Conservation (phyloP, 192 early-diverging fungal genomes). For the Coemansia sp. region DNA sequence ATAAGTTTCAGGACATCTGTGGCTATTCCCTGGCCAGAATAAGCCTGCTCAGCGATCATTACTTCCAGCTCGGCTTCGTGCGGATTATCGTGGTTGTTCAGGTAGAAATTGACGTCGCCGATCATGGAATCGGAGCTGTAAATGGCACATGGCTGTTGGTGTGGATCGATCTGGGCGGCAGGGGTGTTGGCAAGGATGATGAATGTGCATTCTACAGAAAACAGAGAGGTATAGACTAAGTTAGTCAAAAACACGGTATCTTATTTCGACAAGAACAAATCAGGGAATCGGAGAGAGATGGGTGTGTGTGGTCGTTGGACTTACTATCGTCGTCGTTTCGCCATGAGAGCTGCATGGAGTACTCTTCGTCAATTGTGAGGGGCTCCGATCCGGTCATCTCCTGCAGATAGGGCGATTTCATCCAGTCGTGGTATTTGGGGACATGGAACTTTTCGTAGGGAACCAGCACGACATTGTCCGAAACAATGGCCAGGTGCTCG, state of each 20-base stretch:
- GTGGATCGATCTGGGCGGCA: neutral
- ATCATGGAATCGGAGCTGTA: slow-evolving; percentile 67
- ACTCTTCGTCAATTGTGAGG: slow-evolving; percentile 89
- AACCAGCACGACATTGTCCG: slow-evolving; percentile 67
- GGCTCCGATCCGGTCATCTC: slow-evolving; percentile 97
- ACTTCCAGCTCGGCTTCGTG: slow-evolving; percentile 85
- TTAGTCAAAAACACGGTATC: too few species aligned
- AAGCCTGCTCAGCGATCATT: slow-evolving; percentile 79
- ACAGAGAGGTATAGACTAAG: too few species aligned
- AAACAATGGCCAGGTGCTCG: slow-evolving; percentile 22
- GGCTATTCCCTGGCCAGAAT: slow-evolving; percentile 33
- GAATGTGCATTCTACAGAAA: slow-evolving; percentile 66
- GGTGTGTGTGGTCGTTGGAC: slow-evolving; percentile 12
- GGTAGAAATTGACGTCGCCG: slow-evolving; percentile 94
- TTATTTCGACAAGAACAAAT: too few species aligned
- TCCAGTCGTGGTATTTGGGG: slow-evolving; percentile 90
- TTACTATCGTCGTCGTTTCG: slow-evolving; percentile 74
- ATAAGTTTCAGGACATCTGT: slow-evolving; percentile 51
- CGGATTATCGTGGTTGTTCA: slow-evolving; percentile 76
- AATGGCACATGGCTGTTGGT: neutral
- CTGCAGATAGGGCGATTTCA: slow-evolving; percentile 85
- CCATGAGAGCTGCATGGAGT: slow-evolving; percentile 93
- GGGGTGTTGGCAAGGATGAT: slow-evolving; percentile 55
- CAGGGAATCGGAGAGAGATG: too few species aligned
- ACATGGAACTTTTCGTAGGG: slow-evolving; percentile 90